Base-by-base conservation (phyloP, 306 rosid species). In the Malus sylvestris region DNA sequence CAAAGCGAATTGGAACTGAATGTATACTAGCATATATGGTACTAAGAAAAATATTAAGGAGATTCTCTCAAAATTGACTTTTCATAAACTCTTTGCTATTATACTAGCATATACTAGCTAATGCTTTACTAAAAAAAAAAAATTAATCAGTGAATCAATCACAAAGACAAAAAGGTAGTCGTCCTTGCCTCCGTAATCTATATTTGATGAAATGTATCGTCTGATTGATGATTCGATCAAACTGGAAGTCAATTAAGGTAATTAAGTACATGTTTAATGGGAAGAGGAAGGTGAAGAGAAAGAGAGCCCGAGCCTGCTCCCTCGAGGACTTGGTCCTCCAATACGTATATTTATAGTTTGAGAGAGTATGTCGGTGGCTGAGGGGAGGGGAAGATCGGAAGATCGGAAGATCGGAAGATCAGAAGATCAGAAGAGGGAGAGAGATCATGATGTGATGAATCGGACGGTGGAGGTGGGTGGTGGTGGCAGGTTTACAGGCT, bases 401-500 rank as follows among this genome's bases (percentile, higher is more conserved):
- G 62, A 57, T 57, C 29, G 9, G 10, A 22, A 57, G 63, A 10
- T 23, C 23, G 5, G 55, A 33, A 6, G 62, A 57, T 57, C 15
- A n/a, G 10, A 22, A 57, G 13, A 57, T 10, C 1, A 10, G 62
- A 57, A 22, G 63, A 10, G 7, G 27, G 63, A 58, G 30, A 58
- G 15, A 10, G 16, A 22, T 3, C 2, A 4, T 7, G 65, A 64
- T 64, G 45, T 80, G 83, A 82, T 66, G 85, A 0, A 2, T 23
- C 23, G 23, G 63, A 35, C 32, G 53, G n/a, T 65, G 38, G 7
- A 70, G 76, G 61, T 12, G 16, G 49, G 38, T 46, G 40, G 78
- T 78, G 86, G 84, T 81, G 88, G 88, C 93, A 86, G 97, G 96
- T 86, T 27, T 75, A 86, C 98, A 91, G 98, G 77, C 98, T 93